Evolutionary conservation across 192 early-diverging fungal species (phyloP), one percentile per base, ranked within the genome.

Genomic region (Backusella australiensis): DNA sequence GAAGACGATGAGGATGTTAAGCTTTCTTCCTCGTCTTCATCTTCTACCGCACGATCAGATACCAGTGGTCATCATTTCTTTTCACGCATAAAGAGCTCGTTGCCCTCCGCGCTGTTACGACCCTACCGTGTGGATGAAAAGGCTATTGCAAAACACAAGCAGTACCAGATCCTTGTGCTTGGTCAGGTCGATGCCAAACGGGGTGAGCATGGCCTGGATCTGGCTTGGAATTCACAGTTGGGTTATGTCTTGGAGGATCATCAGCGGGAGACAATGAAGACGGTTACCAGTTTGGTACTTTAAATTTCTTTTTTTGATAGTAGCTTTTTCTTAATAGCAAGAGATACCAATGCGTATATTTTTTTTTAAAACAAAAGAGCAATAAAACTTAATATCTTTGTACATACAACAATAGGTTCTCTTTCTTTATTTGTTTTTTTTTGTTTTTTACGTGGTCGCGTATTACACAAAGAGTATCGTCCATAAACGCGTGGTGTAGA

Each of bases 91-190:
- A 71, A 46, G 26, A 71, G 7, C 34, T 29, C 71, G 0, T 44
- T 73, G 0, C 65, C 71, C 32, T 23, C 77, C 7, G 73, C 73
- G 44, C 36, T 79, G 15, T 41, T 76, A 14, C 71, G 82, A 35
- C 72, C 82, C 0, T 83, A 75, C 14, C 63, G 82, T 23, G 72
- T 77, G 2, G 70, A 74, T 67, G 68, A 73, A 32, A 77, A 79
- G 32, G 69, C 46, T 0, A 80, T 83, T 26, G 71, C 75, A 14
- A 75, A 72, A 41, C 44, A 83, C 46, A 63, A 44, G 74, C 82
- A 83, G 39, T 83, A 83, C 46, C 78, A 79, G 46, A 34, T 83
- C 1, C 71, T 83, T 23, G 82, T 80, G 0, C 44, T 80, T 4
- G 82, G 82, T 26, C 59, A 77, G 52, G 78, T 79, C 23, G 53